Evolutionary conservation across 1,139 yeast species (phyloP).

Genomic region (Candida albicans): DNA sequence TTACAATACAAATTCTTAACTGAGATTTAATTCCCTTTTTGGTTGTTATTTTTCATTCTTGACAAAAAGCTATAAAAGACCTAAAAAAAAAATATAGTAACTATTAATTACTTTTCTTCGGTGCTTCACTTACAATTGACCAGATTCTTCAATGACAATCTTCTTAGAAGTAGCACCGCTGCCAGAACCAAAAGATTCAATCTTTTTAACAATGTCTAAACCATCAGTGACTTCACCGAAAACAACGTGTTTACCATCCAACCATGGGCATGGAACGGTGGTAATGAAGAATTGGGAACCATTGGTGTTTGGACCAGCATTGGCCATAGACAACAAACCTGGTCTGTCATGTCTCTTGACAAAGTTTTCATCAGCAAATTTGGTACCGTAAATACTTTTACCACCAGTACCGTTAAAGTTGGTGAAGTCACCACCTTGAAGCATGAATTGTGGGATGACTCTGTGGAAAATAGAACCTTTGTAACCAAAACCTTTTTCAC

Average conservation of each 20-base stretch:
- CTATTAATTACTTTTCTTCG: neutral
- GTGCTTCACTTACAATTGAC: conserved; percentile 59
- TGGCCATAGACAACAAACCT: conserved; percentile 98
- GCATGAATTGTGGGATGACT: conserved; percentile 97
- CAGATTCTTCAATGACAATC: conserved; percentile 78
- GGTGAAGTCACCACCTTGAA: conserved; percentile 99
- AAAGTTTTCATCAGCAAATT: conserved; percentile 96
- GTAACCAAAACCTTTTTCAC: conserved; percentile 97
- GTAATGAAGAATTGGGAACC: conserved; percentile 99
- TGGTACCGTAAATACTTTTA: conserved; percentile 95
- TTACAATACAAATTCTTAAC: no score
- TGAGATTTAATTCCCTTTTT: no score
- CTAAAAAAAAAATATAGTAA: neutral
- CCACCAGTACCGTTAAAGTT: conserved; percentile 96
- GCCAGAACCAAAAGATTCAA: conserved; percentile 82
- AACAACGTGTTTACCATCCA: conserved; percentile 98
- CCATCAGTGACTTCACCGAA: conserved; percentile 97
- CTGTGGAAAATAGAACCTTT: conserved; percentile 94
- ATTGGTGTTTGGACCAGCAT: conserved; percentile 99
- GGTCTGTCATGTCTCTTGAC: conserved; percentile 81
- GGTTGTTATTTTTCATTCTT: neutral
- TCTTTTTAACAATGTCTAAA: conserved; percentile 84
- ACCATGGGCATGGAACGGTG: conserved; percentile 94
- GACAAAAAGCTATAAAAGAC: neutral
- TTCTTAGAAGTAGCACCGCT: conserved; percentile 81